Conservation (phyloP, 129 eudicot species). For the Ambrosia artemisiifolia region DNA sequence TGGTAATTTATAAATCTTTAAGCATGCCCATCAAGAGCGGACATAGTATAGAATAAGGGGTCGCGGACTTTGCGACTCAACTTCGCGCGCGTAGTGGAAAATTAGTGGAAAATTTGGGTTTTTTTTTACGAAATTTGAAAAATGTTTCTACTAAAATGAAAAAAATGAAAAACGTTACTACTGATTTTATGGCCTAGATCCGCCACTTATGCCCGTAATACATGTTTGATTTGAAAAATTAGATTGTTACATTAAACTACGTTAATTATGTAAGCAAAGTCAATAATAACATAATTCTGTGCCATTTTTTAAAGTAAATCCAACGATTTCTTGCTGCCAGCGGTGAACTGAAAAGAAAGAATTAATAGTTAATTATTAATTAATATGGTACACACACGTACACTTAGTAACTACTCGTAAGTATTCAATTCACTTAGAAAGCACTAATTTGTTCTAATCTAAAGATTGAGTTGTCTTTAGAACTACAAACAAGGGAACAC, state of each 20-base stretch:
- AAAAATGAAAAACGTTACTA: too few relatives aligned
- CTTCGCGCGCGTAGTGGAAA: too few relatives aligned
- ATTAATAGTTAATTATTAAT: background rate
- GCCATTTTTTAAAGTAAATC: background rate
- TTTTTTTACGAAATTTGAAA: too few relatives aligned
- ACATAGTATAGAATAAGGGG: too few relatives aligned
- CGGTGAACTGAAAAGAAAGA: background rate
- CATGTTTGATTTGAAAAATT: too few relatives aligned
- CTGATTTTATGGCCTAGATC: too few relatives aligned
- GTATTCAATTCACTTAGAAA: background rate
- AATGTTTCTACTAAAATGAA: too few relatives aligned
- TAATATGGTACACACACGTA: constrained; percentile 15
- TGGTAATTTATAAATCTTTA: too few relatives aligned
- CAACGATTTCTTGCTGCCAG: constrained; percentile 1
- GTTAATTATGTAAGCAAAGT: constrained; percentile 27
- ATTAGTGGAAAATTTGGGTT: too few relatives aligned
- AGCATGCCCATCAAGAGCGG: too few relatives aligned
- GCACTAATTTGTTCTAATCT: constrained; percentile 2
- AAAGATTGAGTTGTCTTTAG: constrained; percentile 23
- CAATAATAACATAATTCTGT: background rate
- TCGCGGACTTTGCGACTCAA: too few relatives aligned
- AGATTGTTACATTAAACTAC: constrained; percentile 6
- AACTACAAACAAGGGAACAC: constrained; percentile 32
- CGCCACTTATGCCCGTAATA: too few relatives aligned
- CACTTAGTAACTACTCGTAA: background rate